These are phyloP conservation scores for Flaveria brownii DNA, from an alignment of 129 eudicot genomes.

Conservation along the genomic window DNA sequence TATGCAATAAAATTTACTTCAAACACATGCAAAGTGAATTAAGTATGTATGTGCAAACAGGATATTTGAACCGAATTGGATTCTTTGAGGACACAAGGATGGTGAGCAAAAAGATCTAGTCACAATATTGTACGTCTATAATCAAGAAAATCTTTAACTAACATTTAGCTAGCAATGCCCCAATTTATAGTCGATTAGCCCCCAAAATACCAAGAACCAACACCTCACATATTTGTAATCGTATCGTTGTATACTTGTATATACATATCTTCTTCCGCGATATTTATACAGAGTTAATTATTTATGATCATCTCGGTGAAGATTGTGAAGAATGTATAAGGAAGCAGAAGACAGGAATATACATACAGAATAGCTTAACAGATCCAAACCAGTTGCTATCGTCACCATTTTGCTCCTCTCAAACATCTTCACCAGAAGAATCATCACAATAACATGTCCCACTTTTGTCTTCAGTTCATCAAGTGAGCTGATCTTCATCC, in stretches of 20 bases:
- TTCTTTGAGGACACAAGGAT: background rate
- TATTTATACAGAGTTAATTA: constrained; percentile 10
- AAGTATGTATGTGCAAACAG: no score
- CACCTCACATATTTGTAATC: background rate
- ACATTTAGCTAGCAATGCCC: no score
- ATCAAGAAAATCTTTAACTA: no score
- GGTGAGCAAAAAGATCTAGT: no score
- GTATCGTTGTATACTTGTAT: constrained; percentile 10
- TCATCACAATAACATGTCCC: constrained; percentile 98
- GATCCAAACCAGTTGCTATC: constrained; percentile 87
- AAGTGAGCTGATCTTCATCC: constrained; percentile 98
- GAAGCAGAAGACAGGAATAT: constrained; percentile 96
- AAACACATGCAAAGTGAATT: no score
- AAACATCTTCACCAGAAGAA: constrained; percentile 98
- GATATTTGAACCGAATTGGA: background rate
- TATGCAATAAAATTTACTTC: no score
- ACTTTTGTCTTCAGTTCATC: constrained; percentile 94
- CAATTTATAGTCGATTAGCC: background rate
- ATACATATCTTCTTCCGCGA: constrained; percentile 7
- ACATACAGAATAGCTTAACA: constrained; percentile 80
- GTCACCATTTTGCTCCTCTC: constrained; percentile 99
- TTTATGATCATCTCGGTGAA: constrained; percentile 58
- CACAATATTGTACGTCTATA: no score
- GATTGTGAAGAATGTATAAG: constrained; percentile 89
- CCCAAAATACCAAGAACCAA: background rate